phyloP scores from a whole-genome alignment of 805 yeast genomes.

The Hanseniaspora occidentalis region DNA sequence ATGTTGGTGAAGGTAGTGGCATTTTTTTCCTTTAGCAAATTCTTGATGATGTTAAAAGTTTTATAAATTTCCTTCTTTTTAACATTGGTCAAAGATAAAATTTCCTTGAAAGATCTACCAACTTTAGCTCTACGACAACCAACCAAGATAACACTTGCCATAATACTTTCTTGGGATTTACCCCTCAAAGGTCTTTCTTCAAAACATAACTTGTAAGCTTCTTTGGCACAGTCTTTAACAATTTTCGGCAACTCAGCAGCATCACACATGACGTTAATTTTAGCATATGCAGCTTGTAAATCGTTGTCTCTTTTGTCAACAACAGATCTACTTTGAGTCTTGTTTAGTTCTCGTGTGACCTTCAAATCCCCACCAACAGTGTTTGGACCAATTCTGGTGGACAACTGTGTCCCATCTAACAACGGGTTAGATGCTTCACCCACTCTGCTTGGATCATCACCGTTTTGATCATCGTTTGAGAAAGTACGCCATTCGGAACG shows the following conservation, averaged over 20 bases:
- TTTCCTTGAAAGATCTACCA: slow-evolving; percentile 90
- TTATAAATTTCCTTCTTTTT: slow-evolving; percentile 92
- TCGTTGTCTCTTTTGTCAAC: slow-evolving; percentile 85
- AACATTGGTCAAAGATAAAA: slow-evolving; percentile 87
- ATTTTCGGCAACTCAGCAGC: slow-evolving; percentile 90
- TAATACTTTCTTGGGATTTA: slow-evolving; percentile 81
- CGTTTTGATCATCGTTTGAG: slow-evolving; percentile 94
- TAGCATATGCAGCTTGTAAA: slow-evolving; percentile 76
- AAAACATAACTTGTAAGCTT: slow-evolving; percentile 81
- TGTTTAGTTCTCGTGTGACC: slow-evolving; percentile 76
- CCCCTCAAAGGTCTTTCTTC: slow-evolving; percentile 82
- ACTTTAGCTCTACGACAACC: slow-evolving; percentile 93
- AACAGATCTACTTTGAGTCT: slow-evolving; percentile 77
- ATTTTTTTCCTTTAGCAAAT: slow-evolving; percentile 37
- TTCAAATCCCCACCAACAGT: slow-evolving; percentile 81
- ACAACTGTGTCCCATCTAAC: slow-evolving; percentile 80
- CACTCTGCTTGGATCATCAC: slow-evolving; percentile 98
- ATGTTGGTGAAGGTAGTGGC: slow-evolving; percentile 26
- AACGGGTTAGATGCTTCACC: slow-evolving; percentile 95
- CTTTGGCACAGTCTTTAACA: slow-evolving; percentile 96
- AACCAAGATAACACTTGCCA: slow-evolving; percentile 91
- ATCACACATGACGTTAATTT: slow-evolving; percentile 91
- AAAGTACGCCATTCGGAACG: slow-evolving; percentile 98
- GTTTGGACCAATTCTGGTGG: slow-evolving; percentile 73
- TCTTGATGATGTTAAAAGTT: slow-evolving; percentile 76